A percentile compares a stretch with the other conserved stretches of the same genome.
These are phyloP conservation scores for Gaultheria prostrata DNA, from an alignment of 148 eudicot genomes.

Conservation along the genomic window DNA sequence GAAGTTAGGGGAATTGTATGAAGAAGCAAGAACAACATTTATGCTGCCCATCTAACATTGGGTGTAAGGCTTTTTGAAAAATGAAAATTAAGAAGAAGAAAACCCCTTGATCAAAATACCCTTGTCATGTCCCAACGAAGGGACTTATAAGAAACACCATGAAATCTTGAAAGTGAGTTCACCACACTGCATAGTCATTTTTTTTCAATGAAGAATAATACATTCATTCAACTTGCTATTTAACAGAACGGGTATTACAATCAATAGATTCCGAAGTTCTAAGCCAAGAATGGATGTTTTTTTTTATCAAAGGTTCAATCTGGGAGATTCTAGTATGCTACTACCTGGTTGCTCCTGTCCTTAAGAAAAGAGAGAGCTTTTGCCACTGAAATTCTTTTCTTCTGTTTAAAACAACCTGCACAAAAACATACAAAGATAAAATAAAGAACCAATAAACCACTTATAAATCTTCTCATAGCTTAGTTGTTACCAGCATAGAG, in stretches of 20 bases:
- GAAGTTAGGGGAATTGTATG: constrained; percentile 2
- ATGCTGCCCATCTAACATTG: neutral
- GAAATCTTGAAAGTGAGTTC: neutral
- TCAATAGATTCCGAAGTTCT: neutral
- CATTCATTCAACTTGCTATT: neutral
- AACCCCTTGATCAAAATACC: neutral
- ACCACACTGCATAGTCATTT: neutral
- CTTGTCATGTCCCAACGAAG: neutral
- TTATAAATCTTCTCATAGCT: neutral
- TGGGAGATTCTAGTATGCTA: constrained; percentile 23
- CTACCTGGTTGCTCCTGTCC: constrained; percentile 78
- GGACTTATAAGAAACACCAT: neutral
- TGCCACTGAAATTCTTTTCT: constrained; percentile 82
- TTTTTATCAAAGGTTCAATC: neutral
- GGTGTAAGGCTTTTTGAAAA: neutral
- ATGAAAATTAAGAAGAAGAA: neutral
- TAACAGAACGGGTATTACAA: neutral
- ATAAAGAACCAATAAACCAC: neutral
- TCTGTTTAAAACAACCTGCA: constrained; percentile 79
- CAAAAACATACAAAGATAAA: constrained; percentile 9
- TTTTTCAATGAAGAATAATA: neutral
- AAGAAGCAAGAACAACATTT: neutral
- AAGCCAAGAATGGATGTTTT: neutral
- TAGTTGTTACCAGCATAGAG: neutral
- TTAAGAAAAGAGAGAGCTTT: constrained; percentile 74